Conservation (phyloP, 768 basidiomycete genomes). For the Exidia glandulosa region DNA sequence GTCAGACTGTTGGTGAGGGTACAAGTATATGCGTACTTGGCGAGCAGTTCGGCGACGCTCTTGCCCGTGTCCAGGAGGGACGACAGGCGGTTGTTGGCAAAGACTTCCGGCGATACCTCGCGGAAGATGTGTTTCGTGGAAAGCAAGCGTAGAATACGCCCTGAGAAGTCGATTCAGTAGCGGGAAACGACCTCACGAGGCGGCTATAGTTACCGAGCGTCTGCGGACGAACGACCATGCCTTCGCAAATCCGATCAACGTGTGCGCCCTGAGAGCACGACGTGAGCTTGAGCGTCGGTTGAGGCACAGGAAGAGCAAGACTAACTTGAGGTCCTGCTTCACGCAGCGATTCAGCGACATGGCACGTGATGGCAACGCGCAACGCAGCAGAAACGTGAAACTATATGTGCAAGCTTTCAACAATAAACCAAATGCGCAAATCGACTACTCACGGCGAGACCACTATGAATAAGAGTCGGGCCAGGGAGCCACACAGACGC, state of each 20-base stretch:
- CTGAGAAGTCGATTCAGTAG: constrained; percentile 5
- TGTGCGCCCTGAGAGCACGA: constrained; percentile 22
- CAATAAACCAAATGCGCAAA: background rate
- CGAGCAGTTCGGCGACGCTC: background rate
- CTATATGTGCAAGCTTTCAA: background rate
- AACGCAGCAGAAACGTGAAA: background rate
- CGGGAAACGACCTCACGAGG: background rate
- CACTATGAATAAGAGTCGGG: background rate
- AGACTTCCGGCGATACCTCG: constrained; percentile 21
- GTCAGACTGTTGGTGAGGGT: background rate
- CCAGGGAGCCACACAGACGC: background rate
- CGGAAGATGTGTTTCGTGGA: constrained; percentile 20
- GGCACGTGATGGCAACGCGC: background rate
- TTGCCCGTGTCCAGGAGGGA: constrained; percentile 12
- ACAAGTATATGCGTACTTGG: background rate
- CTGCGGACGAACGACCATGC: constrained; percentile 17
- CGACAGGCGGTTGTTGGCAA: constrained; percentile 17
- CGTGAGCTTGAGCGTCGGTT: background rate
- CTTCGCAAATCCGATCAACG: constrained; percentile 24
- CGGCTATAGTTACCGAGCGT: constrained; percentile 23
- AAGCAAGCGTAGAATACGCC: constrained; percentile 18
- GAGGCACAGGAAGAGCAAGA: background rate
- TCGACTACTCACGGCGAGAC: background rate
- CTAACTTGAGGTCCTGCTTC: background rate
- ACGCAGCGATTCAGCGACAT: background rate